Evolutionary conservation across 164 flowering plant species (phyloP).

Genomic region (Cinnamomum micranthum): DNA sequence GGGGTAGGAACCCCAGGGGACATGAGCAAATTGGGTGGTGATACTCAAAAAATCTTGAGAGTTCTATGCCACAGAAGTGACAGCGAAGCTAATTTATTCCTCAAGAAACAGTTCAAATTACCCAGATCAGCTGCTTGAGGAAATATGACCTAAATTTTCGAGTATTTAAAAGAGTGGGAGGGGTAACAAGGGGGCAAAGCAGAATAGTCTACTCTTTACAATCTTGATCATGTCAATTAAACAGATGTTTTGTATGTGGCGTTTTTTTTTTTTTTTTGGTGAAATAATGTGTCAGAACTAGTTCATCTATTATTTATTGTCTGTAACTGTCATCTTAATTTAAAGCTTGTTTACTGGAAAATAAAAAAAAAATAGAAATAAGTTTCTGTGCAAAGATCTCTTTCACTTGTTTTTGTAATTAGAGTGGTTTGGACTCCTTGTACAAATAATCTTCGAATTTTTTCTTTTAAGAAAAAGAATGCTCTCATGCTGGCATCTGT

Average conservation of each 20-base stretch:
- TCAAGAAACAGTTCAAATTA: constrained; percentile 91
- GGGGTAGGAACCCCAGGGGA: constrained; percentile 46
- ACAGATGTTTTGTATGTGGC: not conserved
- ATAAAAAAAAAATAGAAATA: not conserved
- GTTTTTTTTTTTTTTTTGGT: too few species aligned
- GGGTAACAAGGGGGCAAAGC: not conserved
- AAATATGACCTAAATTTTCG: not conserved
- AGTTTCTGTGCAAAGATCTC: not conserved
- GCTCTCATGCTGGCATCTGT: too few species aligned
- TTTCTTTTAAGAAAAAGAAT: too few species aligned
- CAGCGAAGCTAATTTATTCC: constrained; percentile 87
- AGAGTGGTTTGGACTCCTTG: too few species aligned
- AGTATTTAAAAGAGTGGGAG: not conserved
- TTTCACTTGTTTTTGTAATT: not conserved
- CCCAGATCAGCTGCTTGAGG: constrained; percentile 69
- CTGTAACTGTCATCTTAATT: not conserved
- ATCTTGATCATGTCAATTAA: constrained; percentile 3
- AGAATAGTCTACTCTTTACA: not conserved
- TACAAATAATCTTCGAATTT: too few species aligned
- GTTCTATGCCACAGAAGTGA: constrained; percentile 85
- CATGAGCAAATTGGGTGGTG: constrained; percentile 64
- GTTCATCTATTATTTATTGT: too few species aligned
- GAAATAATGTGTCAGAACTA: not conserved
- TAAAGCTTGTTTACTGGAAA: not conserved
- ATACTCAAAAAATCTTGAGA: constrained; percentile 67